Evolutionary conservation across 768 basidiomycete species (phyloP).

Genomic region (Macrolepiota dolichaula): DNA sequence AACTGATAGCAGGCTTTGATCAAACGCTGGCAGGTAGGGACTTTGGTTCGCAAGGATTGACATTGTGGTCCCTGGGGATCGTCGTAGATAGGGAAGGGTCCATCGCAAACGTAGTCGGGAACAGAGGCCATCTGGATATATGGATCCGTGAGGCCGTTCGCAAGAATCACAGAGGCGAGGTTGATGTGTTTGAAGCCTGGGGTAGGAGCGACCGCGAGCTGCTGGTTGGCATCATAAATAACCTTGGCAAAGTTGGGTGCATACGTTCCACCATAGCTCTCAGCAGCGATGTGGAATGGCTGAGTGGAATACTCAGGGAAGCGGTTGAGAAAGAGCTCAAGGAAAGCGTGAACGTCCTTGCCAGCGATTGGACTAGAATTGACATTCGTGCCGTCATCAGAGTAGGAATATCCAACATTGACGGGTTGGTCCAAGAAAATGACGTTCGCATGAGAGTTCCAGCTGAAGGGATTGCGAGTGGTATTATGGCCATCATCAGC

Average conservation of each 20-base stretch:
- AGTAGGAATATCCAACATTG: constrained; percentile 88
- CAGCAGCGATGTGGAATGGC: constrained; percentile 79
- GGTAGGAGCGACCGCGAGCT: constrained; percentile 38
- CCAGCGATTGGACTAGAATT: constrained; percentile 83
- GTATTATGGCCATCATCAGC: constrained; percentile 66
- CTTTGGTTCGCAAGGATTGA: constrained; percentile 55
- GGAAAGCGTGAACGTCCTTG: constrained; percentile 85
- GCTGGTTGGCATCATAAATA: constrained; percentile 77
- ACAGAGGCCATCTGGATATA: constrained; percentile 76
- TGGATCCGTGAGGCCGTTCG: constrained; percentile 85
- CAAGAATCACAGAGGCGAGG: constrained; percentile 80
- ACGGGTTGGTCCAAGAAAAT: constrained; percentile 83
- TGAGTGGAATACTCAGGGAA: constrained; percentile 69
- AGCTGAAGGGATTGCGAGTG: constrained; percentile 74
- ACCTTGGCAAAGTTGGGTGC: constrained; percentile 83
- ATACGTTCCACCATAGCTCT: constrained; percentile 78
- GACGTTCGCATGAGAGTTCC: constrained; percentile 79
- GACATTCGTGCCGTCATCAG: constrained; percentile 69
- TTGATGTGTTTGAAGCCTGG: constrained; percentile 69
- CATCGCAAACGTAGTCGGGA: constrained; percentile 80
- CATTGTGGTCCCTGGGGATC: constrained; percentile 69
- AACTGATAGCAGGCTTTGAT: constrained; percentile 68
- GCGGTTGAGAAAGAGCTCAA: constrained; percentile 74
- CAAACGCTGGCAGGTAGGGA: constrained; percentile 71
- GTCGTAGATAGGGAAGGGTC: constrained; percentile 79